Evolutionary conservation across 1,284 basidiomycete genomes (phyloP).

Genomic region (Rhodotorula sp.): DNA sequence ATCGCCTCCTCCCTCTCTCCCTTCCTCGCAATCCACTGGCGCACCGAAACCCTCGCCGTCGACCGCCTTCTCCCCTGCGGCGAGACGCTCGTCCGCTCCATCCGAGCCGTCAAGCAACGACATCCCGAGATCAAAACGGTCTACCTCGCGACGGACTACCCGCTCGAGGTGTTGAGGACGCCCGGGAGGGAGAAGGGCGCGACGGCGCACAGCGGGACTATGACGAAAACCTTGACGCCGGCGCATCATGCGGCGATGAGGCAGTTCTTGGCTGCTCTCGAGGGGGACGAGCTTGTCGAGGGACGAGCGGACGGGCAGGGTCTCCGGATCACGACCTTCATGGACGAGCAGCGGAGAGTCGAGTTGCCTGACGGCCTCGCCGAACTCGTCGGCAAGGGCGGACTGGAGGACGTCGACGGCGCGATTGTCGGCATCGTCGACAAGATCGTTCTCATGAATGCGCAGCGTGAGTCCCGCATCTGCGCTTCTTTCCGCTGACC

Average conservation of each 20-base stretch:
- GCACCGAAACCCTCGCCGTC: conserved; percentile 43
- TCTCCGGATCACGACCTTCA: conserved; percentile 27
- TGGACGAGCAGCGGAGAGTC: conserved; percentile 15
- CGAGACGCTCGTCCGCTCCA: conserved; percentile 26
- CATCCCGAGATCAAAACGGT: conserved; percentile 40
- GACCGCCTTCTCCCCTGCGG: conserved; percentile 35
- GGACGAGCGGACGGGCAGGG: neutral
- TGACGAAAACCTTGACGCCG: conserved; percentile 41
- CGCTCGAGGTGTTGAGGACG: conserved; percentile 37
- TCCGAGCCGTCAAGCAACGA: conserved; percentile 14
- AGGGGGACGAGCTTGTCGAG: conserved; percentile 11
- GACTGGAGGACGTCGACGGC: conserved; percentile 34
- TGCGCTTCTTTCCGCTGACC: no score
- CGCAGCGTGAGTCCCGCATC: conserved; percentile 13
- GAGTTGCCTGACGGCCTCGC: conserved; percentile 3
- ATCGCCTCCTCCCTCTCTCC: conserved; percentile 35
- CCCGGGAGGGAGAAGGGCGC: conserved; percentile 7
- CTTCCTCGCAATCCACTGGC: conserved; percentile 44
- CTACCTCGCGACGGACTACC: conserved; percentile 47
- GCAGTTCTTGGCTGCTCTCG: conserved; percentile 26
- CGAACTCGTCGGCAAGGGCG: conserved; percentile 2
- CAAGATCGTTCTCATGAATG: conserved; percentile 42
- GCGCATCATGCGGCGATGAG: conserved; percentile 43
- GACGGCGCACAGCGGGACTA: conserved; percentile 42
- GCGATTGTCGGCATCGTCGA: conserved; percentile 45